Evolutionary conservation across 192 early-diverging fungal species (phyloP).

Genomic region (Linnemannia zychae): DNA sequence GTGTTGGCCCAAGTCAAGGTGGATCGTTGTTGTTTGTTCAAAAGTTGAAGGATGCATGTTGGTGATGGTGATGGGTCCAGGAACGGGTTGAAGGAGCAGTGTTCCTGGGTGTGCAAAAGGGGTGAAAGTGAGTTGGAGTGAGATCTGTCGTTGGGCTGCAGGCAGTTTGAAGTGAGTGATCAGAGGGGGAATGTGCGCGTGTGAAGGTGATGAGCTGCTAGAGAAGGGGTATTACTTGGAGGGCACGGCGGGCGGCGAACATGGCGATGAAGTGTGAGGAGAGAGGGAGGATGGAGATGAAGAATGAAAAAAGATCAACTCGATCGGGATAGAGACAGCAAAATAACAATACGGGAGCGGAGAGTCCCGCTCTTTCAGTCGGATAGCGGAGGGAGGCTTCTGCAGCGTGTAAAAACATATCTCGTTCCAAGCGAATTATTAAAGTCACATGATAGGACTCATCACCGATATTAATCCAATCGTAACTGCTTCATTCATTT

Average conservation of each 20-base stretch:
- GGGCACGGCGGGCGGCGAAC: slow-evolving; percentile 44
- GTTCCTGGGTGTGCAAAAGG: neutral
- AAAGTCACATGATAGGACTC: neutral
- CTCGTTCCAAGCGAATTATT: too few relatives aligned
- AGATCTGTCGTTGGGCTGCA: neutral
- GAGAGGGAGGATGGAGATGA: slow-evolving; percentile 11
- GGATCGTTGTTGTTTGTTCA: neutral
- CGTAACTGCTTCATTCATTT: neutral
- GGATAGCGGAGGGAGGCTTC: neutral
- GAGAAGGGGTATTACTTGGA: slow-evolving; percentile 27
- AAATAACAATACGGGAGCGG: slow-evolving; percentile 9
- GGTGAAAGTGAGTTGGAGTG: neutral
- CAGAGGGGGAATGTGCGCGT: neutral
- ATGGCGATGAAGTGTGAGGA: slow-evolving; percentile 28
- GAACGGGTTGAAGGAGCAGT: neutral
- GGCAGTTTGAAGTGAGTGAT: neutral
- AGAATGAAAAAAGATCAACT: slow-evolving; percentile 20
- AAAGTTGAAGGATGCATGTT: neutral
- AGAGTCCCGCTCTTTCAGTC: neutral
- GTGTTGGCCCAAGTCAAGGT: neutral
- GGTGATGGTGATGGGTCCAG: neutral
- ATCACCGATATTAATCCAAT: neutral
- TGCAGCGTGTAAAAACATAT: neutral
- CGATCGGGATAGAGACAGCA: slow-evolving; percentile 4
- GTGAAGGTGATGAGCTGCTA: neutral